phyloP scores from a whole-genome alignment of 176 grass and related monocot genomes.

The Carex myosuroides region DNA sequence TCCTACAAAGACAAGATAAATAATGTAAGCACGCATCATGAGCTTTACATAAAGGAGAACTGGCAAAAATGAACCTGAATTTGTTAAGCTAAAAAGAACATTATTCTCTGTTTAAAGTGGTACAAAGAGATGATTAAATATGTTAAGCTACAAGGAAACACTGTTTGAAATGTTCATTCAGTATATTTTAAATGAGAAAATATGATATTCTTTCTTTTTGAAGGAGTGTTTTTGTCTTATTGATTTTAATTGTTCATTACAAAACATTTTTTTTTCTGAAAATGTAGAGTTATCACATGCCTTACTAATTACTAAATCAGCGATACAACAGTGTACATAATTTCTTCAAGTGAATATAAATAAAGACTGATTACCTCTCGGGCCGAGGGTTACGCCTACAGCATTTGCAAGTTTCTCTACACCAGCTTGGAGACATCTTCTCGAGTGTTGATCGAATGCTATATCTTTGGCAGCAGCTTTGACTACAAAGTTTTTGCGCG shows the following conservation, averaged over 20 bases:
- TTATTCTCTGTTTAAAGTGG: not conserved
- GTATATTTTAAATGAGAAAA: not conserved
- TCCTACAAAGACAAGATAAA: conserved; percentile 28
- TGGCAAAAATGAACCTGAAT: not conserved
- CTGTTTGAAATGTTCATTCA: not conserved
- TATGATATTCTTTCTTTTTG: not conserved
- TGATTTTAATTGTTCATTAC: not conserved
- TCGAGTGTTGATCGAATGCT: conserved; percentile 71
- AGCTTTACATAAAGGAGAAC: not conserved
- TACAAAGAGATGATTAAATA: not conserved
- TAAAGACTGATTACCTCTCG: conserved; percentile 46
- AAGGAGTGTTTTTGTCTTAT: not conserved
- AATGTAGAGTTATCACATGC: not conserved
- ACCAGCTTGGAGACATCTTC: conserved; percentile 74
- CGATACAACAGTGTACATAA: not conserved
- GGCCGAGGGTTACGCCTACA: conserved; percentile 76
- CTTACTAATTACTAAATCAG: not conserved
- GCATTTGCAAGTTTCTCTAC: conserved; percentile 84
- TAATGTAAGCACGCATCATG: conserved; percentile 4
- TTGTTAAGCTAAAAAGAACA: not conserved
- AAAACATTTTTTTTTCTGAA: not conserved
- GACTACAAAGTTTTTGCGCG: conserved; percentile 23
- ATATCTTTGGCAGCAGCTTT: conserved; percentile 75
- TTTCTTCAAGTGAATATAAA: not conserved
- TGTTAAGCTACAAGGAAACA: not conserved